Evolutionary conservation across 495 filamentous ascomycete genomes (phyloP).

Genomic region (Hypoxylon crocopeplum): DNA sequence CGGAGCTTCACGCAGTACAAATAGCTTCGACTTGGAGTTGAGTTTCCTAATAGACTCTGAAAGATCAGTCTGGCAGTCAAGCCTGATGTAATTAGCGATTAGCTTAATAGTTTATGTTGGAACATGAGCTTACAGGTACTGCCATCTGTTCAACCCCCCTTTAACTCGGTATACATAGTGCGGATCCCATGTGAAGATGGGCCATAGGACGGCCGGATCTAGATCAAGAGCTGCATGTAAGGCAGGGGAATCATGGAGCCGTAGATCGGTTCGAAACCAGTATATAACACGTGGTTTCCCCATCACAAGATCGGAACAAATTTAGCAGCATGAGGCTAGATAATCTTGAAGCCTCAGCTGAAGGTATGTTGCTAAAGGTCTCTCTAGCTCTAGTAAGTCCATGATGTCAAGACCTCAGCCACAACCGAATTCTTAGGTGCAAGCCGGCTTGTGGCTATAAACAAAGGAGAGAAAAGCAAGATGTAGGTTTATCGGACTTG

Average conservation of each 20-base stretch:
- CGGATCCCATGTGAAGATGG: conserved; percentile 74
- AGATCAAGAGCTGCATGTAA: conserved; percentile 68
- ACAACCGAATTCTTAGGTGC: conserved; percentile 10
- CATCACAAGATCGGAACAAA: conserved; percentile 23
- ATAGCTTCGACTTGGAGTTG: conserved; percentile 69
- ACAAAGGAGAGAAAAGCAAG: conserved; percentile 9
- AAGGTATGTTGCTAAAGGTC: neutral
- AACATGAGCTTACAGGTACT: conserved; percentile 57
- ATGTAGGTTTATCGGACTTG: neutral
- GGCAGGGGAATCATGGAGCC: conserved; percentile 74
- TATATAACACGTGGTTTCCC: conserved; percentile 66
- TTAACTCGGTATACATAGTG: conserved; percentile 74
- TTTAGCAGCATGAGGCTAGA: conserved; percentile 1
- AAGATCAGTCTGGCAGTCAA: conserved; percentile 71
- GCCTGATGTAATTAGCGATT: conserved; percentile 40
- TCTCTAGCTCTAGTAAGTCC: conserved; percentile 24
- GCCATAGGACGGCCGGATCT: conserved; percentile 66
- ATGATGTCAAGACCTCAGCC: conserved; percentile 45
- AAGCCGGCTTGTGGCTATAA: conserved; percentile 10
- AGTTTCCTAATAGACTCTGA: conserved; percentile 65
- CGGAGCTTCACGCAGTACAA: conserved; percentile 70
- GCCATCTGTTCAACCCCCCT: conserved; percentile 70
- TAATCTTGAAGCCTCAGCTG: neutral
- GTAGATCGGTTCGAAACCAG: conserved; percentile 77
- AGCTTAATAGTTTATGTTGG: neutral